A percentile compares a stretch with the other conserved stretches of the same genome.
Conservation (phyloP, 2,329 filamentous ascomycete species). For the Didymella keratinophila region DNA sequence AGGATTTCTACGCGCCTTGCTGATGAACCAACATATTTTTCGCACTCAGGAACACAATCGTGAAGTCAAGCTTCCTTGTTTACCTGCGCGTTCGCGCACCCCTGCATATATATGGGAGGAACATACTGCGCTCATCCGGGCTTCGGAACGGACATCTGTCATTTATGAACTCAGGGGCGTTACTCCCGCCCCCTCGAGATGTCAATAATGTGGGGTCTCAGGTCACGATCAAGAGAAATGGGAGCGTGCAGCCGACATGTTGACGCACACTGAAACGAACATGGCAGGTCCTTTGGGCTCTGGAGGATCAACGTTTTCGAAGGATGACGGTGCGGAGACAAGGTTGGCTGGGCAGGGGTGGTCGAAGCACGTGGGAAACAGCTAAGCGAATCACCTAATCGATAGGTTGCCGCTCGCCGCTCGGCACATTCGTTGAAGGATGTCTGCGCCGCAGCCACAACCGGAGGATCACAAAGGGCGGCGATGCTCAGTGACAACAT, state of each 20-base stretch:
- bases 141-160: constrained; percentile 23
- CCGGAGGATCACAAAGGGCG: constrained; percentile 15
- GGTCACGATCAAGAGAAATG: constrained; percentile 3
- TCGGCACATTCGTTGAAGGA: constrained; percentile 4
- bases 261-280: constrained; percentile 17
- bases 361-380: constrained; percentile 16
- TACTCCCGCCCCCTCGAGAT: neutral
- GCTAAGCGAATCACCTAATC: constrained; percentile 18
- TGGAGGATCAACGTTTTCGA: constrained; percentile 10
- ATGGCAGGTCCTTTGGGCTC: constrained; percentile 17
- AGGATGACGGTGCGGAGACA: constrained; percentile 18
- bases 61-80: neutral
- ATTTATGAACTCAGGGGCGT: constrained; percentile 7
- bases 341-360: constrained; percentile 15
- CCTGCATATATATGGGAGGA: constrained; percentile 15
- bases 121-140: constrained; percentile 11
- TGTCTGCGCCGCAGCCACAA: constrained; percentile 17
- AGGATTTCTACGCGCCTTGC: constrained; percentile 16
- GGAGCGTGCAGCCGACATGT: constrained; percentile 3
- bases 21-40: constrained; percentile 13
- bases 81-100: constrained; percentile 9
- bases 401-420: constrained; percentile 17
- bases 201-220: constrained; percentile 15
- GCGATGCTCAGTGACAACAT: constrained; percentile 8
- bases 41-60: constrained; percentile 7